These are phyloP conservation scores for Verticillium alfalfae DNA, from an alignment of 2,329 filamentous ascomycete species.

Conservation along the genomic window DNA sequence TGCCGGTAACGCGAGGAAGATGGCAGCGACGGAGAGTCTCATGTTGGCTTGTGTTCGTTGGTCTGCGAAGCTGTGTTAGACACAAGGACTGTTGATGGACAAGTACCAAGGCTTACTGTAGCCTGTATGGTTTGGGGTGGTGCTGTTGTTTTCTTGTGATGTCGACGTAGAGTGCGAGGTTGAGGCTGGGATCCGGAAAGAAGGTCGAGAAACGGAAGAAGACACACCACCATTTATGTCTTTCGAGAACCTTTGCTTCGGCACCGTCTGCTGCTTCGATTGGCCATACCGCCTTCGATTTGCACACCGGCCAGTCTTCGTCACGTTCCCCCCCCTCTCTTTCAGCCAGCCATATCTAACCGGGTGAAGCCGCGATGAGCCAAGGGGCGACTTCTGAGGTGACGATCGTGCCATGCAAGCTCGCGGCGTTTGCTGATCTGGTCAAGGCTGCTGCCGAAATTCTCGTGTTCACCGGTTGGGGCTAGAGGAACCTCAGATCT, in stretches of 20 bases:
- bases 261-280: background rate
- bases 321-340: background rate
- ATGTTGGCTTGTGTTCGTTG: constrained; percentile 13
- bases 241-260: constrained; percentile 2
- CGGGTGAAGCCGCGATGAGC: background rate
- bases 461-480: background rate
- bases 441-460: background rate
- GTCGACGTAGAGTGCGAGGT: background rate
- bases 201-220: background rate
- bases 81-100: too few relatives aligned
- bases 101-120: too few relatives aligned
- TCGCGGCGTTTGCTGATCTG: background rate
- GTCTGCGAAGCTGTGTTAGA: background rate
- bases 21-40: constrained; percentile 20
- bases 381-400: background rate
- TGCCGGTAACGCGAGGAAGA: constrained; percentile 18
- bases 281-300: background rate
- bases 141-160: background rate
- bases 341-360: background rate
- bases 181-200: constrained; percentile 1
- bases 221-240: background rate
- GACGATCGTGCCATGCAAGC: background rate
- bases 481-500: background rate
- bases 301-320: background rate
- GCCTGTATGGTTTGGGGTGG: background rate